Conservation (phyloP, 1,139 yeast genomes). For the Scheffersomyces segobiensis region DNA sequence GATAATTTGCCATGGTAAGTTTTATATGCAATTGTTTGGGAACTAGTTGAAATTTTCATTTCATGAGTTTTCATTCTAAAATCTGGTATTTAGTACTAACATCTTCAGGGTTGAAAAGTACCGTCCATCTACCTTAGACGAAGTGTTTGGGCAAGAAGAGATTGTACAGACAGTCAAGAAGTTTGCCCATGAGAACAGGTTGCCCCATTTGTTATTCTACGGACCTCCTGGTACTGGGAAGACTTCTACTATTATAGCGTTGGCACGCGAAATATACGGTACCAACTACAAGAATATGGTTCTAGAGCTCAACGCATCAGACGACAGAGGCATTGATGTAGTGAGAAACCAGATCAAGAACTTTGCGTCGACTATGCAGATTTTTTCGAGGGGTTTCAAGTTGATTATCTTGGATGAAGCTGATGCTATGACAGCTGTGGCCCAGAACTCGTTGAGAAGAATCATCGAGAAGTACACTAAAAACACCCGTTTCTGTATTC, state of each 20-base stretch:
- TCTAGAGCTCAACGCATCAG: conserved; percentile 84
- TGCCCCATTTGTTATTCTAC: conserved; percentile 88
- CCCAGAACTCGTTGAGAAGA: conserved; percentile 92
- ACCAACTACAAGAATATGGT: conserved; percentile 84
- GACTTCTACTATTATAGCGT: conserved; percentile 88
- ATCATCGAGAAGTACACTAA: conserved; percentile 92
- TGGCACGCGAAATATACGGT: conserved; percentile 92
- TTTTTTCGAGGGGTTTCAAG: conserved; percentile 79
- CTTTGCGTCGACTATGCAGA: conserved; percentile 89
- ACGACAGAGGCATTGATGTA: conserved; percentile 85
- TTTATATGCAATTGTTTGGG: background rate
- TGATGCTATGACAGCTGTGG: conserved; percentile 97
- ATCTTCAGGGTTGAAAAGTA: conserved; percentile 84
- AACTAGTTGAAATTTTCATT: background rate
- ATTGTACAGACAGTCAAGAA: conserved; percentile 79
- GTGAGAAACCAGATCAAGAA: conserved; percentile 83
- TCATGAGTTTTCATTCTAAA: conserved; percentile 12
- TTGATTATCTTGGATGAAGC: conserved; percentile 95
- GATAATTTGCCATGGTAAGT: conserved; percentile 48
- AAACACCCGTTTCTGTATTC: conserved; percentile 91
- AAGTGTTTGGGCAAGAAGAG: conserved; percentile 88
- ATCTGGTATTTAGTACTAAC: conserved; percentile 12
- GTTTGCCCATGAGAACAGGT: conserved; percentile 77
- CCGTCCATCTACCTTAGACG: conserved; percentile 80
- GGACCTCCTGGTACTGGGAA: conserved; percentile 99